Evolutionary conservation across 768 basidiomycete genomes (phyloP), one percentile per base, ranked within the genome.

Genomic region (Mycena leptocephala): DNA sequence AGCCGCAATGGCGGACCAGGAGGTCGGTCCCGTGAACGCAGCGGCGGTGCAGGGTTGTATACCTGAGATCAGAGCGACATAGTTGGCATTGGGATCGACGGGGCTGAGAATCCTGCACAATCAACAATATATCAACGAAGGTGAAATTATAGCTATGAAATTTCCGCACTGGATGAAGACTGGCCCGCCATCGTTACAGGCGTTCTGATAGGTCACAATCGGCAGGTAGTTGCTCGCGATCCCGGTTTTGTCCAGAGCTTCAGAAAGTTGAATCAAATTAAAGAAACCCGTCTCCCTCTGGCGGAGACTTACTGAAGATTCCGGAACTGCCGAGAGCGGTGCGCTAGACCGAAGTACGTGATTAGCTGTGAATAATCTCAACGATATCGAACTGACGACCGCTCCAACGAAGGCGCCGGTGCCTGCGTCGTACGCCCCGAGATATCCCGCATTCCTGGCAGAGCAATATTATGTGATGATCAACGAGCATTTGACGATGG

Each of bases 101-200:
- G 67, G 74, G 48, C 67, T 63, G 3, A 56, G 10, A 14, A 64
- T 75, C 51, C 74, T 75, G 56, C 5, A 32, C 8, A 35, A 32
- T 5, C 35, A 24, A 33, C 20, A 30, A 32, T 16, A 16, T 0
- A 5, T 9, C 1, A 20, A 11, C 16, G 22, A 39, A 30, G 43
- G 55, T 4, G 6, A 13, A 5, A 14, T 3, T n/a, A 39, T 16
- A 7, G 6, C 13, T 6, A 37, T 37, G 6, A 13, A 13, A 37
- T 37, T 37, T 37, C 51, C 39, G n/a, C 20, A 70, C 74, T 75
- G 43, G 28, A 70, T 41, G 55, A 62, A 62, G 13, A 70, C 67
- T 5, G 74, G 74, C 4, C 74, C 74, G 51, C 74, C 61, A 33
- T 70, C 67, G 22, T 28, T 28, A 61, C 74, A 75, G 33, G 48